These are phyloP conservation scores for Trypanosoma rangeli DNA, from an alignment of 208 protist species.

Conservation along the genomic window DNA sequence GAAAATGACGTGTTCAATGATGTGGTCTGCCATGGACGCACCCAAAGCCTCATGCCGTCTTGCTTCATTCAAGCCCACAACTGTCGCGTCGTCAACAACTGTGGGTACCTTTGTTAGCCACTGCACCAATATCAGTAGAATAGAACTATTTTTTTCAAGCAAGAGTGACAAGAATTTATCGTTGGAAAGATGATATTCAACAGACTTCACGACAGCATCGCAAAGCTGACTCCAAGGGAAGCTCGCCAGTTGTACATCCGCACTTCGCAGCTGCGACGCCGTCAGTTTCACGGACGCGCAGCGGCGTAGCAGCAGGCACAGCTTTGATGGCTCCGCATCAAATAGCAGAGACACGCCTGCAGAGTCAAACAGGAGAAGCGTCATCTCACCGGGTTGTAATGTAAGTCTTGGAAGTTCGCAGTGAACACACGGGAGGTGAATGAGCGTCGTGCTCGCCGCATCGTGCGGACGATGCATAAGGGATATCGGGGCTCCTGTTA, in stretches of 20 bases:
- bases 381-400: constrained; percentile 51
- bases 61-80: background rate
- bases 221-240: constrained; percentile 11
- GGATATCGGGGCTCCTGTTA: constrained; percentile 27
- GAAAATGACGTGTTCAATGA: constrained; percentile 43
- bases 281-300: constrained; percentile 30
- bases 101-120: constrained; percentile 7
- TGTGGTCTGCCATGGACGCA: constrained; percentile 8
- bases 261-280: constrained; percentile 29
- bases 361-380: constrained; percentile 15
- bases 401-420: constrained; percentile 40
- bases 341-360: constrained; percentile 23
- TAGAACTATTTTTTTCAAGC: constrained; percentile 23
- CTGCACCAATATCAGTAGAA: constrained; percentile 20
- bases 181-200: constrained; percentile 6
- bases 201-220: constrained; percentile 1
- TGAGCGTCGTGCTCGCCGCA: constrained; percentile 15
- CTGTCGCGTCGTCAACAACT: background rate
- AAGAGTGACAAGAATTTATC: constrained; percentile 11
- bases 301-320: constrained; percentile 28
- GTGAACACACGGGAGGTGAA: constrained; percentile 18
- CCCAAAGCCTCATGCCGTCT: background rate
- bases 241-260: constrained; percentile 11
- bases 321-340: constrained; percentile 36
- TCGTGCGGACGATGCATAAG: constrained; percentile 48